Base-by-base conservation (phyloP, 345 rosid genomes). In the Corymbia maculata region DNA sequence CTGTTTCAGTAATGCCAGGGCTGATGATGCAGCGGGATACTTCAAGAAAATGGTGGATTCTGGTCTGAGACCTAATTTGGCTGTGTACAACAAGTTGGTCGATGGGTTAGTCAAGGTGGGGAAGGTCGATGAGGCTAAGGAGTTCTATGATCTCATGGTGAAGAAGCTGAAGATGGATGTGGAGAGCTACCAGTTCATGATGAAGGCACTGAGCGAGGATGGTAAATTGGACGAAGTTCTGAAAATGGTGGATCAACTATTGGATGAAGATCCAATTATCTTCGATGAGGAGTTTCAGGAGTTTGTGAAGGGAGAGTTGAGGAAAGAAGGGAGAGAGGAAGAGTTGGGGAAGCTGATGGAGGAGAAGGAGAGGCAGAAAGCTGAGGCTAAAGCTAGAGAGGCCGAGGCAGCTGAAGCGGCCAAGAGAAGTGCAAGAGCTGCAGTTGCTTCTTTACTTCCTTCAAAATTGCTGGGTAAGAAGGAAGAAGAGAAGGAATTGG, bases 311-410 rank as follows among this genome's bases (percentile, higher is more conserved):
- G 96, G 80, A 26, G 96, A 94, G 89, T 89, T 97, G 89, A 89
- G 92, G 86, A 96, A 94, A 88, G 98, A 89, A 86, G 97, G 96
- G 75, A 95, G 98, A 90, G 99, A 91, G 55, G 97, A 94, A 24
- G 98, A 97, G 57, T 90, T 96, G 91, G 89, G 90, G 44, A 96
- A 93, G 92, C 97, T 97, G 86, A 93, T 97, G 91, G 98, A 95
- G 86, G 96, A 95, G 88, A 97, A 97, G 91, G 97, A 94, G 92
- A 93, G 95, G 90, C 92, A 87, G 89, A 97, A 96, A 88, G 99
- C 97, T 28, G 99, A 97, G 91, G 99, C 97, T 32, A 94, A 95
- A 93, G 99, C 97, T 42, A 94, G 89, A 90, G 98, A 95, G 92
- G 89, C 75, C 2, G 98, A 93, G 90, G 98, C 92, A 53, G 94